Evolutionary conservation across 495 filamentous ascomycete species (phyloP), one percentile per base, ranked within the genome.

Genomic region (Neurospora sublineolata): DNA sequence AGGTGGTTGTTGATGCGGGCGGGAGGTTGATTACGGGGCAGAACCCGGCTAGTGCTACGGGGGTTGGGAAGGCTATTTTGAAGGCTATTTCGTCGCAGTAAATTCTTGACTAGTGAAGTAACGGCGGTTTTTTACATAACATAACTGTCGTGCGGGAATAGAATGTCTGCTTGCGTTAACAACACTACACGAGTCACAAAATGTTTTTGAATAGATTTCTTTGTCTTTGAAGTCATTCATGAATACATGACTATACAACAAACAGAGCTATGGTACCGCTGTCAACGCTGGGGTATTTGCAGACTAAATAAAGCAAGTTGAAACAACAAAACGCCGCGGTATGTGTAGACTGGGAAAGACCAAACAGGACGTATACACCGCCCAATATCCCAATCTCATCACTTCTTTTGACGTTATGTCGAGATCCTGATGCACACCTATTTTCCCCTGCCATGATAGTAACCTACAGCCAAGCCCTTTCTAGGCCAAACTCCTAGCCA

Each of bases 21-120:
- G 90, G 89, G 0, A 82, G 80, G 75, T 70, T 94, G 70, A 90
- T 94, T 72, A 93, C 91, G 3, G 91, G 91, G 0, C 90, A 94
- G 83, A 94, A 93, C 74, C 91, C 91, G 18, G 86, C 85, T 10
- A 89, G 87, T 77, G 90, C 89, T 14, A 83, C 81, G 37, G 84
- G 77, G 0, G 81, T 93, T 67, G 91, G 85, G 0, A 83, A 90
- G 78, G 83, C 78, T n/a, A 73, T 85, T 73, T 75, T 80, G 18
- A 80, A 80, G 75, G 75, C 77, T 10, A 58, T 75, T 27, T 11
- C 18, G 8, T 37, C 37, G 41, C 18, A 20, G 8, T 44, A 44
- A 44, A 44, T 20, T 20, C 20, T 44, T 8, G 41, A 44, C 18
- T 36, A 33, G 33, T 4, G 33, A 36, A 36, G 33, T 36, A 7